phyloP scores from a whole-genome alignment of 495 filamentous ascomycete species.

The Penicillium alfredii region DNA sequence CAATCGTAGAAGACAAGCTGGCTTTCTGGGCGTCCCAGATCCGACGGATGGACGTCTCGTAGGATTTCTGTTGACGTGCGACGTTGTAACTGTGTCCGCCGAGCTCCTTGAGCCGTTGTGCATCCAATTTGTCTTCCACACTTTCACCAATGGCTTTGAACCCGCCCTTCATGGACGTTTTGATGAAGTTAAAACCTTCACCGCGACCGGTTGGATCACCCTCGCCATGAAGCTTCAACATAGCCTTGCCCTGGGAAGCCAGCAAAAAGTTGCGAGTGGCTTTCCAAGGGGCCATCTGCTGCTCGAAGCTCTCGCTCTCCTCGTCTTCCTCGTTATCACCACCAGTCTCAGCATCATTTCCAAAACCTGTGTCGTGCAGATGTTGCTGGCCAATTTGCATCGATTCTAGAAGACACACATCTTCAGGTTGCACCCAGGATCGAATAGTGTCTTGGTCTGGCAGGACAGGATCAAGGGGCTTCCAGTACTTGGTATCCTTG shows the following conservation, averaged over 20 bases:
- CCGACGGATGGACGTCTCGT: constrained; percentile 77
- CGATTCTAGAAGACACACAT: constrained; percentile 86
- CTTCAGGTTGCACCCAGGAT: constrained; percentile 86
- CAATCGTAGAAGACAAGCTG: constrained; percentile 61
- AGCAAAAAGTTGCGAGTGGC: constrained; percentile 92
- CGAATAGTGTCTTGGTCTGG: constrained; percentile 75
- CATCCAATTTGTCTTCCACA: constrained; percentile 76
- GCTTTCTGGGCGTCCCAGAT: constrained; percentile 87
- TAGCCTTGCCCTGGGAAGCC: constrained; percentile 90
- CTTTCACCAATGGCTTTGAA: constrained; percentile 89
- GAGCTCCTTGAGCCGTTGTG: constrained; percentile 77
- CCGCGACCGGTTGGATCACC: constrained; percentile 95
- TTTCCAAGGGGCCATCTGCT: constrained; percentile 90
- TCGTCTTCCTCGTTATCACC: constrained; percentile 62
- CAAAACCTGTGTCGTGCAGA: constrained; percentile 75
- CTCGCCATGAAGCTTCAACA: constrained; percentile 89
- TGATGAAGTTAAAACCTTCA: constrained; percentile 90
- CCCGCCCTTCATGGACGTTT: constrained; percentile 97
- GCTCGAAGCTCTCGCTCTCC: constrained; percentile 67
- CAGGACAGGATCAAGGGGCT: constrained; percentile 61
- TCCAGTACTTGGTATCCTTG: constrained; percentile 79
- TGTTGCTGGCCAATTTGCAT: constrained; percentile 92
- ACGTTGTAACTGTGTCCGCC: constrained; percentile 97
- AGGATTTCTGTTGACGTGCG: constrained; percentile 78
- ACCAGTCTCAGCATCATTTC: constrained; percentile 66